These are phyloP conservation scores for Plectosphaerella plurivora DNA, from an alignment of 2,329 filamentous ascomycete species.

Conservation along the genomic window DNA sequence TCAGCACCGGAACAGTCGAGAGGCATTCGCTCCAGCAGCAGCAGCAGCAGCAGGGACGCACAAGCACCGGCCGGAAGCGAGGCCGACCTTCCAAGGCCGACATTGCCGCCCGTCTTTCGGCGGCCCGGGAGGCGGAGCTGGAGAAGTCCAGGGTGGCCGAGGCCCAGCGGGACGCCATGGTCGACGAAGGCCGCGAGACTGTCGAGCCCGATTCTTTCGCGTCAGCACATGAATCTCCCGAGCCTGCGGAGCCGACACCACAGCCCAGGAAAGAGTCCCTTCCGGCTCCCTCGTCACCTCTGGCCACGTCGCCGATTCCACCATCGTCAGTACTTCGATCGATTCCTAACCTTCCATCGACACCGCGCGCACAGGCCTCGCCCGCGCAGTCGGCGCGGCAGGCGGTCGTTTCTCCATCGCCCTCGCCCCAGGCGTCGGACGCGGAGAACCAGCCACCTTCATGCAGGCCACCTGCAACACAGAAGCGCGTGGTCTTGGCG, in stretches of 20 bases:
- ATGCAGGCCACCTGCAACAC: slow-evolving; percentile 46
- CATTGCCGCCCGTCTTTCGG: slow-evolving; percentile 17
- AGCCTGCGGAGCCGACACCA: slow-evolving; percentile 1
- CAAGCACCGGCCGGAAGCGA: slow-evolving; percentile 21
- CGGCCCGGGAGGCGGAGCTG: slow-evolving; percentile 8
- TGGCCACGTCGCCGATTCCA: slow-evolving; percentile 15
- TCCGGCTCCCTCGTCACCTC: slow-evolving; percentile 16
- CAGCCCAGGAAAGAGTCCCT: background rate
- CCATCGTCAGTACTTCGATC: slow-evolving; percentile 5
- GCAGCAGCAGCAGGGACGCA: background rate
- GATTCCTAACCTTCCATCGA: slow-evolving; percentile 28
- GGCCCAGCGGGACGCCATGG: slow-evolving; percentile 9
- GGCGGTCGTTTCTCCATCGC: slow-evolving; percentile 55
- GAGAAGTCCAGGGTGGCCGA: slow-evolving; percentile 19
- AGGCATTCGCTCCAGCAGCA: slow-evolving; percentile 22
- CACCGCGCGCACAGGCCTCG: slow-evolving; percentile 35
- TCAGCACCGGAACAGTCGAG: slow-evolving; percentile 37
- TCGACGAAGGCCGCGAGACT: background rate
- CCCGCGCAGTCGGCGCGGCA: slow-evolving; percentile 47
- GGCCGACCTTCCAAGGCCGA: slow-evolving; percentile 26
- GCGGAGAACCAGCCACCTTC: slow-evolving; percentile 77
- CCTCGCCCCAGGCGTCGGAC: slow-evolving; percentile 72
- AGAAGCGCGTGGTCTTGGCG: slow-evolving; percentile 43
- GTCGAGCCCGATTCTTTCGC: slow-evolving; percentile 8
- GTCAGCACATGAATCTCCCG: slow-evolving; percentile 11